Conservation (phyloP, 306 rosid species). For the Carpinus fangiana region DNA sequence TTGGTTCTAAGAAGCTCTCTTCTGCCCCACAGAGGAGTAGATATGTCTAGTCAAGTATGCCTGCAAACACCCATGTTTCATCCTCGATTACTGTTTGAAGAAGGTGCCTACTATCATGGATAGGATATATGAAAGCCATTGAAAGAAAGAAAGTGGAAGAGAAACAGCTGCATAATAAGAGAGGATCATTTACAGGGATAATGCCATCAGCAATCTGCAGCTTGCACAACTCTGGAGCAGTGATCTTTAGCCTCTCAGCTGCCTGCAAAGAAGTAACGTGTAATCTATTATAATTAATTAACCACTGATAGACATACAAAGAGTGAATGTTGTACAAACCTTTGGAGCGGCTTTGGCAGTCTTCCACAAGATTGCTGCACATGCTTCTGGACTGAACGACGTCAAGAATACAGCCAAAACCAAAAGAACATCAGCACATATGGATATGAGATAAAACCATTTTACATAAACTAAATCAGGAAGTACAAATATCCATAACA, state of each 20-base stretch:
- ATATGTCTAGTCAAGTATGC: background rate
- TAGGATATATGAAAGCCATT: background rate
- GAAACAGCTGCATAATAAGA: slow-evolving; percentile 14
- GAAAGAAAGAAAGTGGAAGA: slow-evolving; percentile 6
- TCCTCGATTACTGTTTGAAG: background rate
- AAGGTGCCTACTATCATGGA: slow-evolving; percentile 16
- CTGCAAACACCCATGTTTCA: background rate
- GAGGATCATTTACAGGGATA: slow-evolving; percentile 68
- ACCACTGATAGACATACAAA: slow-evolving; percentile 16
- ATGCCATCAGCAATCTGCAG: slow-evolving; percentile 78
- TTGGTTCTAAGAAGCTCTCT: background rate
- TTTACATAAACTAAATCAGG: background rate
- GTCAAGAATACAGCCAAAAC: slow-evolving; percentile 39
- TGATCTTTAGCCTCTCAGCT: slow-evolving; percentile 78
- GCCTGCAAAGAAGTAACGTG: slow-evolving; percentile 54
- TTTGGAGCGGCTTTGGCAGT: slow-evolving; percentile 80
- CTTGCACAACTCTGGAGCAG: slow-evolving; percentile 63
- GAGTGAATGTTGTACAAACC: slow-evolving; percentile 42
- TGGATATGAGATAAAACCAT: background rate
- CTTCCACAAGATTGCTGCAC: slow-evolving; percentile 99
- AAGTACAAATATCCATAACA: slow-evolving; percentile 9
- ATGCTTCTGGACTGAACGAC: slow-evolving; percentile 85
- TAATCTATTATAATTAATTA: slow-evolving; percentile 3
- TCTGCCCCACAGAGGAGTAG: background rate
- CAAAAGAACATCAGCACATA: slow-evolving; percentile 28